Base-by-base conservation (phyloP, 1,139 yeast genomes). In the Tardiomyces digboiensis region DNA sequence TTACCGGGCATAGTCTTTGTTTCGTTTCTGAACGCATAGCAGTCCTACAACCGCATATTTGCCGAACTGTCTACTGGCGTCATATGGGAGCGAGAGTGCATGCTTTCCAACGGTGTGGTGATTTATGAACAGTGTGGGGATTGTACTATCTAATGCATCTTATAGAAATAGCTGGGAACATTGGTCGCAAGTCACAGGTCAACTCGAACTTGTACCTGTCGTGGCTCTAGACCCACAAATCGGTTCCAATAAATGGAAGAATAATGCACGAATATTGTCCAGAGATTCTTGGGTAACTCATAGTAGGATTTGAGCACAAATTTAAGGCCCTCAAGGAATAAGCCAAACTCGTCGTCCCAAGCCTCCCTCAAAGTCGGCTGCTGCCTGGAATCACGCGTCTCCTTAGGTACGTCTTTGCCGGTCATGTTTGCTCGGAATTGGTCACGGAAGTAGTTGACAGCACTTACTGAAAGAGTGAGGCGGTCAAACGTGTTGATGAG, bases 401-500 rank as follows among this genome's bases (percentile, higher is more conserved):
- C 45, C 44, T 54, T 38, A 46, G 49, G 19, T 5, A 16, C 10
- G 33, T 26, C 16, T n/a, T 13, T 16, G 33, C 10, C 33, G 5
- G 12, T 45, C 38, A 53, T 37, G 43, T 49, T 46, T 16, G 37
- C 19, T n/a, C 29, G 20, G 42, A 43, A 43, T 21, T 42, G 8
- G 20, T 37, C 39, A 40, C 48, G 51, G 68, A 89, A 91, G 51
- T 76, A 75, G 50, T 76, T 76, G 42, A 89, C 80, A 26, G 94
- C 79, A 49, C 74, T 77, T 38, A 91, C 71, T 33, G 96, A 84
- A 66, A 86, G 87, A 12, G 96, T 83, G 49, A 91, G 71, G 55
- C 97, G 77, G 58, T 89, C 96, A 64, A 87, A 87, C 0, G 97
- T 91, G 65, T 91, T 91, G 55, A 91, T 68, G 54, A 91, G 74